Evolutionary conservation across 2,329 filamentous ascomycete species (phyloP).

Genomic region (Penicillium sp.): DNA sequence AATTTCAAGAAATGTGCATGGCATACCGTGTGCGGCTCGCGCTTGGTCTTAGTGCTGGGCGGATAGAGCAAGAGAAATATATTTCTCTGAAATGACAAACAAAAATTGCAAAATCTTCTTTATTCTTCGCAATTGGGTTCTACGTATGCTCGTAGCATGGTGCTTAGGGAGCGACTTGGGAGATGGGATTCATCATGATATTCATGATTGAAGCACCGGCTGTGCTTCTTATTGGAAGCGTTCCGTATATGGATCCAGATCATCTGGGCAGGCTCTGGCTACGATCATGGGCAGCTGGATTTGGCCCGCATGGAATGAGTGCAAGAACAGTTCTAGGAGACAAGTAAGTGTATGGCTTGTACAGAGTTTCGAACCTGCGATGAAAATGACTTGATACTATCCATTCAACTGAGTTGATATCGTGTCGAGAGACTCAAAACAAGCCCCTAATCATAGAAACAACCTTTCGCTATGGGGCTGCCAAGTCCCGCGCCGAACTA

Average conservation of each 20-base stretch:
- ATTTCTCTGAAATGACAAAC: conserved; percentile 44
- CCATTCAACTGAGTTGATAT: neutral
- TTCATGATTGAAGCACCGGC: neutral
- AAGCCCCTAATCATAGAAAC: neutral
- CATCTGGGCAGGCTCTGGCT: neutral
- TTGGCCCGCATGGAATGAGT: neutral
- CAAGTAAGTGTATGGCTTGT: neutral
- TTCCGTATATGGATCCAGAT: neutral
- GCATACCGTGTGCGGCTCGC: conserved; percentile 27
- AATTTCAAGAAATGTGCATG: conserved; percentile 35
- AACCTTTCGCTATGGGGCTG: neutral
- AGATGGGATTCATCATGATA: neutral
- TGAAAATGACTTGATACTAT: too few relatives aligned
- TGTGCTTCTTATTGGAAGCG: neutral
- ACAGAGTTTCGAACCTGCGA: neutral
- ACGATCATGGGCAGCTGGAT: neutral
- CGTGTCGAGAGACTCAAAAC: neutral
- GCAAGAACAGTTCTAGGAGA: neutral
- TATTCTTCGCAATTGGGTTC: conserved; percentile 26
- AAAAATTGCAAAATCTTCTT: conserved; percentile 35
- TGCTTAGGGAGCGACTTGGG: neutral
- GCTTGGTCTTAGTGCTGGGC: conserved; percentile 43
- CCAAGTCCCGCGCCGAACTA: neutral
- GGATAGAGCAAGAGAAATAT: conserved; percentile 52
- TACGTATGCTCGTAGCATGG: neutral